These are phyloP conservation scores for Pisolithus microcarpus DNA, from an alignment of 768 basidiomycete species.

Conservation along the genomic window DNA sequence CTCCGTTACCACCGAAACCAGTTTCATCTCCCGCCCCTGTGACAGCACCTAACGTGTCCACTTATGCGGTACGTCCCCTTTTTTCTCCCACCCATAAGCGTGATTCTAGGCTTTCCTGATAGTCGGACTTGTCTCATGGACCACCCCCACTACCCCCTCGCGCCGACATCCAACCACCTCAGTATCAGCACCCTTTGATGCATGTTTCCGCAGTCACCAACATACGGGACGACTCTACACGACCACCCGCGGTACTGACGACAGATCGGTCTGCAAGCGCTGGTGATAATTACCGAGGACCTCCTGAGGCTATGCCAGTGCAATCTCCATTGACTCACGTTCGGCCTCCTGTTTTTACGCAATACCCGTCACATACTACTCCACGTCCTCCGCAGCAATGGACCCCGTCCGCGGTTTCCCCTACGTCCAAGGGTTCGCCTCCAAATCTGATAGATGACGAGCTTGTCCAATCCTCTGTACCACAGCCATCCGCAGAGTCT, in stretches of 20 bases:
- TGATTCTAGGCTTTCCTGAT: background rate
- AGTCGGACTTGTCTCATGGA: constrained; percentile 24
- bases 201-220: constrained; percentile 12
- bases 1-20: constrained; percentile 36
- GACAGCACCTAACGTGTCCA: constrained; percentile 3
- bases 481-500: constrained; percentile 23
- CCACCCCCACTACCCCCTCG: constrained; percentile 32
- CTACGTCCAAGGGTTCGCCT: constrained; percentile 15
- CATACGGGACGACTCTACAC: constrained; percentile 11
- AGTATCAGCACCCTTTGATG: constrained; percentile 18
- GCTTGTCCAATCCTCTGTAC: constrained; percentile 10
- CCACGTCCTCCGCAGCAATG: constrained; percentile 14
- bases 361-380: constrained; percentile 20
- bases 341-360: constrained; percentile 13
- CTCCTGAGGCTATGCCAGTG: constrained; percentile 21
- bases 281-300: constrained; percentile 22
- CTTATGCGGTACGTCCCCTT: constrained; percentile 13
- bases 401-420: constrained; percentile 12
- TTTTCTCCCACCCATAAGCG: background rate
- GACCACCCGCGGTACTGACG: constrained; percentile 14
- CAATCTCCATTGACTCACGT: constrained; percentile 21
- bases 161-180: constrained; percentile 18
- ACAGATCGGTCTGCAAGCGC: constrained; percentile 16
- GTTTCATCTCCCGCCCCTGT: constrained; percentile 8
- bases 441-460: constrained; percentile 68